Base-by-base conservation (phyloP, 768 basidiomycete genomes). In the Pleurotus pulmonarius region DNA sequence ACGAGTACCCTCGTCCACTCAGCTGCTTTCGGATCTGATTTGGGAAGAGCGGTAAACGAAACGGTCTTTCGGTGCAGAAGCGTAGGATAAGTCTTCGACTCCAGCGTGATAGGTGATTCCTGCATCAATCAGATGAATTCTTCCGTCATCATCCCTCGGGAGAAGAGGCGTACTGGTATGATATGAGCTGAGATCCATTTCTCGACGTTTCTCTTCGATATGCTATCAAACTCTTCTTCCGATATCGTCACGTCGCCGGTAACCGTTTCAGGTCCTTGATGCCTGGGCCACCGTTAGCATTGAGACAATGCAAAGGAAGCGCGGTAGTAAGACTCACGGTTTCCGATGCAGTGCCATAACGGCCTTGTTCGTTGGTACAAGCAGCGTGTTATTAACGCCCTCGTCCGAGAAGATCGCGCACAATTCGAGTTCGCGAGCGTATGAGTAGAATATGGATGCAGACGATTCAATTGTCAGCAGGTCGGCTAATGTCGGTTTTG, bases 291-390 rank as follows among this genome's bases (percentile, higher is more conserved):
- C 20, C 1, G 52, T 58, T 49, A 39, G 16, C 5, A 24, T 38
- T 40, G 56, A 57, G 54, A 59, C 26, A 16, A 15, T 3, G 3
- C 39, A 2, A 11, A 11, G 39, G 1, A 11, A 11, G 9, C n/a
- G n/a, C 39, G 3, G 39, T 20, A 1, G 11, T 3, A n/a, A 26
- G 7, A 76, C 89, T 72, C 70, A 94, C 90, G 93, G 93, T 70
- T 94, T 94, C 63, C 84, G 73, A 2, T 84, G 68, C 53, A 94
- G 72, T 4, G 86, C 85, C 83, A 93, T 91, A 12, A 94, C 83
- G 6, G 92, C 93, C 68, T 87, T 90, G 70, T 96, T 94, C 20
- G 88, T 90, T 0, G 93, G 93, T 4, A 86, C 92, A 43, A 96
- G 77, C 8, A 95, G 51, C 0, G 92, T 92, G 55, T 73, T 68